These are phyloP conservation scores for Chaetomiaceae sp. DNA, from an alignment of 2,329 filamentous ascomycete species.

Conservation along the genomic window DNA sequence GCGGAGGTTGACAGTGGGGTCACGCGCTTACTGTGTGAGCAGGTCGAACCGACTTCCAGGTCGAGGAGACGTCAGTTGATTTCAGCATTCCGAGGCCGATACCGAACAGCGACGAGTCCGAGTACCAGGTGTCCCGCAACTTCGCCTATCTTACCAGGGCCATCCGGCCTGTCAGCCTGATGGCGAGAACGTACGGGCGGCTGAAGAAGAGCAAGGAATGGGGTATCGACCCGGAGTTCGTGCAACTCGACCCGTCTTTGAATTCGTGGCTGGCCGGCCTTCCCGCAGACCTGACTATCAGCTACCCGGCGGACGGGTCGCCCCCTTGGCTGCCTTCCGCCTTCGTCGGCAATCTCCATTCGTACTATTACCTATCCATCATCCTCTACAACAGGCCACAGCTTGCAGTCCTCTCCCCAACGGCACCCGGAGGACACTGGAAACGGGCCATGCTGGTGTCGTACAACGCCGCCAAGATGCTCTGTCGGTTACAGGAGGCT, in stretches of 20 bases:
- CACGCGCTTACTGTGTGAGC: neutral
- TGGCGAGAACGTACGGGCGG: conserved; percentile 67
- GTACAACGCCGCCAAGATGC: conserved; percentile 73
- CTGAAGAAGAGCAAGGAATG: conserved; percentile 72
- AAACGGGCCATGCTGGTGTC: conserved; percentile 83
- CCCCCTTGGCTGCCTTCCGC: conserved; percentile 80
- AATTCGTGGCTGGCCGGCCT: conserved; percentile 70
- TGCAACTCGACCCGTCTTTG: conserved; percentile 71
- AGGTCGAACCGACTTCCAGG: conserved; percentile 74
- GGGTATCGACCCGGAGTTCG: conserved; percentile 78
- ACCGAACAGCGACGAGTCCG: conserved; percentile 64
- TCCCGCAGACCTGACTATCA: conserved; percentile 70
- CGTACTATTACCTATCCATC: conserved; percentile 77
- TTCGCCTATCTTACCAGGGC: conserved; percentile 76
- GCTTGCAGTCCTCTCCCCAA: conserved; percentile 69
- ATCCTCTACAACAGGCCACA: conserved; percentile 88
- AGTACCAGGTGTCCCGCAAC: conserved; percentile 73
- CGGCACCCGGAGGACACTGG: conserved; percentile 66
- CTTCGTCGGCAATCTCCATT: conserved; percentile 83
- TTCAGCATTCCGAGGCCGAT: conserved; percentile 59
- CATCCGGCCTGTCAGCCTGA: conserved; percentile 69
- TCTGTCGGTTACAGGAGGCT: conserved; percentile 83
- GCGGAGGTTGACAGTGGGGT: neutral
- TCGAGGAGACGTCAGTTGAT: conserved; percentile 70
- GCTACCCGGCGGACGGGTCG: conserved; percentile 70